A percentile compares a stretch with the other conserved stretches of the same genome.
phyloP scores from a whole-genome alignment of 495 filamentous ascomycete species.

The Aspergillus incahuasiensis region DNA sequence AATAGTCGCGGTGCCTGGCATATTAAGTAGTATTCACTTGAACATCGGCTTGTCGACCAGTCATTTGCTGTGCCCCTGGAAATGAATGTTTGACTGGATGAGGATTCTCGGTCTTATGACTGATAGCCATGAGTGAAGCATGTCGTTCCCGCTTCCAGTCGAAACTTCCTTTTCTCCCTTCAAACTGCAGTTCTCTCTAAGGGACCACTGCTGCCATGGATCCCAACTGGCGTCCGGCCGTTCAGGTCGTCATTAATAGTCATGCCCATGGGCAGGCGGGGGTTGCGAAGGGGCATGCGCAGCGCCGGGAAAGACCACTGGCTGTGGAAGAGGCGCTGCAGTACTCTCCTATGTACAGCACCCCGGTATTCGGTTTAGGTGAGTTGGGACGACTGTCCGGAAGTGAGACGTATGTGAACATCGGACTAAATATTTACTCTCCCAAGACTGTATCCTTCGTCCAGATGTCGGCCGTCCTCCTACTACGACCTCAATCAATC shows the following conservation, averaged over 20 bases:
- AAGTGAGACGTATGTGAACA: conserved; percentile 12
- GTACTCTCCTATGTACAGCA: conserved; percentile 85
- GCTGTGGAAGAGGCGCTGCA: conserved; percentile 81
- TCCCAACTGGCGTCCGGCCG: conserved; percentile 36
- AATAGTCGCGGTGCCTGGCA: conserved; percentile 23
- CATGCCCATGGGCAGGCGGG: conserved; percentile 28
- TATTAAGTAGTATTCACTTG: conserved; percentile 22
- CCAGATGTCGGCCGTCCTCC: conserved; percentile 42
- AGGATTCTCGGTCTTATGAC: conserved; percentile 12
- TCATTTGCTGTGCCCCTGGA: background rate
- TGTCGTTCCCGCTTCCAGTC: conserved; percentile 42
- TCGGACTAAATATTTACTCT: conserved; percentile 18
- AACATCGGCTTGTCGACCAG: conserved; percentile 15
- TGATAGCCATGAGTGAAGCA: conserved; percentile 45
- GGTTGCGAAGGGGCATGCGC: conserved; percentile 24
- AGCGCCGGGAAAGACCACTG: conserved; percentile 41
- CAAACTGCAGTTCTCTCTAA: conserved; percentile 15
- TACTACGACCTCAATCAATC: conserved; percentile 40
- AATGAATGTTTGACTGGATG: conserved; percentile 11
- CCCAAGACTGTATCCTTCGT: conserved; percentile 36
- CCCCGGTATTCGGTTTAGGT: conserved; percentile 85
- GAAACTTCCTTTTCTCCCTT: conserved; percentile 30
- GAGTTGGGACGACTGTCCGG: conserved; percentile 16
- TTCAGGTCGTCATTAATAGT: conserved; percentile 45
- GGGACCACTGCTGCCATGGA: conserved; percentile 30